Evolutionary conservation across 202 grass and related monocot genomes (phyloP), one percentile per base, ranked within the genome.

Genomic region (Brachypodium distachyon): DNA sequence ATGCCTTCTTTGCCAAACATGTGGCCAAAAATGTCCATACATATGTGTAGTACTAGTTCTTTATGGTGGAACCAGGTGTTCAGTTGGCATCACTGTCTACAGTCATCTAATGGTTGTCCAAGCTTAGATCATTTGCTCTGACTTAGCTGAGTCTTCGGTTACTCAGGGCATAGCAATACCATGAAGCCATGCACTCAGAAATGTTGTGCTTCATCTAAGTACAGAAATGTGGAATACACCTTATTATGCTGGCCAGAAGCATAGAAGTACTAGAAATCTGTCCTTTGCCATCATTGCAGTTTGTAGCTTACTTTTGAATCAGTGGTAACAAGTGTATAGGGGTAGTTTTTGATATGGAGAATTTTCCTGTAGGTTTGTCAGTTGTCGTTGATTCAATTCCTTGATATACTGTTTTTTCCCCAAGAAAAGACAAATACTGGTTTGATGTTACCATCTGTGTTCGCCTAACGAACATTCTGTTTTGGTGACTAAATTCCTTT

Each of bases 1-100:
- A 66, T 50, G 16, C 32, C 50, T 81, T 75, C 3, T 72, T n/a
- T 57, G 43, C 47, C 63, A 66, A 43, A 21, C n/a, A 43, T 78
- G 17, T 38, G 66, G 36, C 11, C 16, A 59, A 37, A 50, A 66
- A 25, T 73, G 12, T 32, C 5, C 29, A 27, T 61, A 74, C 33
- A 44, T 9, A 22, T 56, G 0, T 68, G 1, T 40, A 10, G 7
- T 59, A 58, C 26, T 58, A 58, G 55, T 61, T n/a, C 4, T 0
- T 5, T 62, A 77, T 62, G 36, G 63, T 32, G 22, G 18, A 51
- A 76, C 23, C 44, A 12, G 42, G 34, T 68, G 41, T 7, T 72
- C 12, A 62, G 58, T 23, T 56, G 13, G 41, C 56, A 23, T 10
- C 58, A 39, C 3, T 39, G 32, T 54, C 41, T 68, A 29, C 50